These are phyloP conservation scores for Friedmanniomyces simplex DNA, from an alignment of 495 filamentous ascomycete genomes.

Conservation along the genomic window DNA sequence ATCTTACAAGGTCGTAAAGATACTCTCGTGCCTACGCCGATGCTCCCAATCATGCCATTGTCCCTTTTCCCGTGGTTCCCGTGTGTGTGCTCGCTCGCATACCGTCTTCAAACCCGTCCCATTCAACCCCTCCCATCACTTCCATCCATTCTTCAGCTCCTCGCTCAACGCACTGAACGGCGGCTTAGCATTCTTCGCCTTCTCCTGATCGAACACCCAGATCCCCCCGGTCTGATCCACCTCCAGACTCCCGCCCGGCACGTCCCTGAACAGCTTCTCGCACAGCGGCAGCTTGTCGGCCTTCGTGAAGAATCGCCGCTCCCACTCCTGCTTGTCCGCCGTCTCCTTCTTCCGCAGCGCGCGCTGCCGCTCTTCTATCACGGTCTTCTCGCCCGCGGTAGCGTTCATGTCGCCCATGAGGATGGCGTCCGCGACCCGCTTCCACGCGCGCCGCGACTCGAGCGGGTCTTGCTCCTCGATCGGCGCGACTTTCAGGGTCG, in stretches of 20 bases:
- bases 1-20: no score
- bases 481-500: slow-evolving; percentile 60
- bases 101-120: neutral
- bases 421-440: slow-evolving; percentile 71
- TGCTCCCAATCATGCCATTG: no score
- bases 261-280: slow-evolving; percentile 47
- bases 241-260: slow-evolving; percentile 42
- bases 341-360: slow-evolving; percentile 74
- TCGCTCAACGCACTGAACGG: slow-evolving; percentile 21
- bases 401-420: slow-evolving; percentile 71
- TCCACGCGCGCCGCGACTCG: slow-evolving; percentile 83
- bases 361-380: slow-evolving; percentile 86
- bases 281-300: slow-evolving; percentile 47
- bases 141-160: slow-evolving; percentile 21
- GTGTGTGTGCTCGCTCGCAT: neutral
- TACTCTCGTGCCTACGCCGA: no score
- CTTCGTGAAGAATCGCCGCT: slow-evolving; percentile 69
- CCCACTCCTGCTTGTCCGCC: slow-evolving; percentile 67
- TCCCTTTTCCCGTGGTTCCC: neutral
- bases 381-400: slow-evolving; percentile 65
- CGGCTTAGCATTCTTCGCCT: slow-evolving; percentile 43
- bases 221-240: slow-evolving; percentile 67
- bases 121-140: slow-evolving; percentile 6
- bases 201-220: slow-evolving; percentile 69
- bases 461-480: slow-evolving; percentile 75